Evolutionary conservation across 1,139 yeast genomes (phyloP).

Genomic region (Yamadazyma atlantica): DNA sequence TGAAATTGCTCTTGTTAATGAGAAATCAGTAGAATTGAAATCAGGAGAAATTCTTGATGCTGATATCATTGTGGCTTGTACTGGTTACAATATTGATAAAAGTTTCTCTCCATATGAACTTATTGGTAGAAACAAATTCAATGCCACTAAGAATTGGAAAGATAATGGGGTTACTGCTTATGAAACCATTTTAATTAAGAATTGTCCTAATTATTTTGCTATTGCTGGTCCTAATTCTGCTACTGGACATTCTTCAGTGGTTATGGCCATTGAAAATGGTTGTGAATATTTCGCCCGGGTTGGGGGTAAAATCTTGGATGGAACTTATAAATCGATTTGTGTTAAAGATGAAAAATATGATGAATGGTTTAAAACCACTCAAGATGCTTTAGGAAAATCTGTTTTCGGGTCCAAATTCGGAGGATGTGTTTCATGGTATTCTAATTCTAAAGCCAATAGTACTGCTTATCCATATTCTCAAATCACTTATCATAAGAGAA

Average conservation of each 20-base stretch:
- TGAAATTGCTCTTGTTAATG: conserved; percentile 27
- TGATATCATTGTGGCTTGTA: conserved; percentile 46
- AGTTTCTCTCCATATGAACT: conserved; percentile 22
- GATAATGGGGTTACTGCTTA: conserved; percentile 37
- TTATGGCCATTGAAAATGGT: conserved; percentile 41
- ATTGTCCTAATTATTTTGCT: conserved; percentile 37
- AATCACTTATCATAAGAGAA: conserved; percentile 30
- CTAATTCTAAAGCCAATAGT: conserved; percentile 26
- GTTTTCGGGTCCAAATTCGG: conserved; percentile 45
- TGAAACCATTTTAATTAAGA: conserved; percentile 32
- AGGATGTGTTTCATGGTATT: conserved; percentile 46
- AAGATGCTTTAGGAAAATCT: conserved; percentile 25
- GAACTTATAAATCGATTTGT: conserved; percentile 26
- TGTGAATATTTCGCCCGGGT: conserved; percentile 26
- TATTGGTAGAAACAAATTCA: conserved; percentile 28
- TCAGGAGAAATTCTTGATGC: conserved; percentile 31
- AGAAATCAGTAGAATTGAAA: conserved; percentile 29
- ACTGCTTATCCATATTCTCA: conserved; percentile 45
- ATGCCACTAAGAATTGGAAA: conserved; percentile 25
- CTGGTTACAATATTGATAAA: conserved; percentile 34
- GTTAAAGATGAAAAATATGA: conserved; percentile 37
- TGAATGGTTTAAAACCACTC: conserved; percentile 33
- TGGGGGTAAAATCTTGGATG: conserved; percentile 29
- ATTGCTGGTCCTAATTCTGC: conserved; percentile 46
- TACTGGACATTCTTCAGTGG: conserved; percentile 46